These are phyloP conservation scores for Heliamphora exappendiculata DNA, from an alignment of 148 eudicot species.

Conservation along the genomic window DNA sequence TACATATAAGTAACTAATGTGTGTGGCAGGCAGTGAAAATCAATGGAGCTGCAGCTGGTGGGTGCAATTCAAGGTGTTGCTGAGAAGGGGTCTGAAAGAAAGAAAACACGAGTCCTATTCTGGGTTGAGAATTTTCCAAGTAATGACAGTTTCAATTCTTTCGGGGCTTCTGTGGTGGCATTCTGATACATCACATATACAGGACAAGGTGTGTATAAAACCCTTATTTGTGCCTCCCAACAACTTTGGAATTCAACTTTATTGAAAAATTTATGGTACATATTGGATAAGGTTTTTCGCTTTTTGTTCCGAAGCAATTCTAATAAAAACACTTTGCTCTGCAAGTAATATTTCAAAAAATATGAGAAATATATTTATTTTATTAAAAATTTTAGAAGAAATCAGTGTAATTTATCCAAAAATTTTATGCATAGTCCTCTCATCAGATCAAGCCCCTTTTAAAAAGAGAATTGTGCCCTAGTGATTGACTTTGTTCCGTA, in stretches of 20 bases:
- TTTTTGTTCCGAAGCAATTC: too few species aligned
- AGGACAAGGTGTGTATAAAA: conserved; percentile 56
- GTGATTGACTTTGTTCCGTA: too few species aligned
- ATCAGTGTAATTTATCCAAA: too few species aligned
- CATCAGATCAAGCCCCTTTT: too few species aligned
- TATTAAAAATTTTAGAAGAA: too few species aligned
- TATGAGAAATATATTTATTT: too few species aligned
- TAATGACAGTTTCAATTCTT: conserved; percentile 56
- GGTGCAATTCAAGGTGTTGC: conserved; percentile 70
- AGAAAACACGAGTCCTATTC: conserved; percentile 73
- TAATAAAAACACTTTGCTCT: too few species aligned
- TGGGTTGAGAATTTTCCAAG: conserved; percentile 63
- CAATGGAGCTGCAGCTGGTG: conserved; percentile 80
- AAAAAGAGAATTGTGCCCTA: too few species aligned
- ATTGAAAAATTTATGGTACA: not conserved
- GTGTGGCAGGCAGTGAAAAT: conserved; percentile 31
- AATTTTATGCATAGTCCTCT: too few species aligned
- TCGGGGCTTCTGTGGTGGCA: conserved; percentile 92
- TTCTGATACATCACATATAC: conserved; percentile 57
- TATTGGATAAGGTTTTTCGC: too few species aligned
- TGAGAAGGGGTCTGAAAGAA: conserved; percentile 67
- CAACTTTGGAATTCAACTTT: not conserved
- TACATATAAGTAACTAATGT: too few species aligned
- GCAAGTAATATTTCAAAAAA: too few species aligned
- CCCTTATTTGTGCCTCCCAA: not conserved